Evolutionary conservation across 139 green algal species (phyloP), one percentile per base, ranked within the genome.

Genomic region (Astrephomene gubernaculifera): DNA sequence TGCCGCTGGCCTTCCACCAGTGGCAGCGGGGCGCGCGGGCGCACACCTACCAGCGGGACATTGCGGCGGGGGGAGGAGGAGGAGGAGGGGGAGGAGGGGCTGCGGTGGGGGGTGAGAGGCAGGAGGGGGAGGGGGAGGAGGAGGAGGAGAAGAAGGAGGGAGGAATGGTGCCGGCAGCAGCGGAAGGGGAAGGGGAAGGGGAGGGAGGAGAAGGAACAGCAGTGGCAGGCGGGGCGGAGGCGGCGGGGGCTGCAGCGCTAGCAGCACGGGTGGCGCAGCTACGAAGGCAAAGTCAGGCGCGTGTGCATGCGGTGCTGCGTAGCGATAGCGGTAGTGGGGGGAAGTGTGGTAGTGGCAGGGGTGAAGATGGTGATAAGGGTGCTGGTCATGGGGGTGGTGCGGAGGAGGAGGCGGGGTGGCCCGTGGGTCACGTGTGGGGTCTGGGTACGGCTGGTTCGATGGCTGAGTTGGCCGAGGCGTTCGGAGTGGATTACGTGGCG

Each of bases 1-100:
- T 54, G 5, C 49, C 83, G 3, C 72, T 96, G 0, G 74, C 89
- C 17, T 95, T 92, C 85, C 94, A 97, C 87, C 89, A 92, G 39
- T 96, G 93, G 92, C 78, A 89, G 36, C 72, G 92, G 22, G 86
- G 81, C 31, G 71, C 63, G 4, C 75, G 92, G 19, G 29, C 53
- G 2, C 71, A 87, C 61, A 92, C 82, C 12, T 90, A 84, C 65
- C 85, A 92, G 71, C 29, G 67, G 60, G 89, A 71, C 44, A 2
- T 29, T 24, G 2, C 1, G 22, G 43, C 29, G 24, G 49, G 2
- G 69, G 49, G 27, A 12, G 57, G 22, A 14, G 36, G 43, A 9
- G 25, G 2, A 61, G 33, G 8, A 0, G 25, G 5, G 31, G 45
- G 31, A 17, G 45, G 14, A 25, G 71, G 2, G 31, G 45, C 45